Evolutionary conservation across 164 flowering plant species (phyloP).

Genomic region (Magnolia kwangsiensis): DNA sequence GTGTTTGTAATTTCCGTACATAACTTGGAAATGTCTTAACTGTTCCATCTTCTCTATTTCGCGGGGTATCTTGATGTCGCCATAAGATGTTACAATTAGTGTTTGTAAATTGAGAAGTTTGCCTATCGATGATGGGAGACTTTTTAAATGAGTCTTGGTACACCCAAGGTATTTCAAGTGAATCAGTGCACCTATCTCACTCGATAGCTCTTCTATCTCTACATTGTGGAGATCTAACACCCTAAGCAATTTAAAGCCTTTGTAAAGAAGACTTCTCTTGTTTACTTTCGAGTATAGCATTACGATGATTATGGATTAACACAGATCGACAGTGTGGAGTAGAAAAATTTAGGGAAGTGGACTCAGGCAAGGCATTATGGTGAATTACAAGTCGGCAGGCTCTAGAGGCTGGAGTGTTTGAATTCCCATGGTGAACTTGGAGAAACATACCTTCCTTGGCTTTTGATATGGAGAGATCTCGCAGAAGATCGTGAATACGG

Average conservation of each 20-base stretch:
- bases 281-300: too few species aligned
- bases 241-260: not conserved
- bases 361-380: not conserved
- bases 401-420: not conserved
- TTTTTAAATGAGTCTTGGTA: too few species aligned
- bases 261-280: not conserved
- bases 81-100: too few species aligned
- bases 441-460: not conserved
- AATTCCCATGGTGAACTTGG: not conserved
- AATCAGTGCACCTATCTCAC: too few species aligned
- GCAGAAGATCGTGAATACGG: not conserved
- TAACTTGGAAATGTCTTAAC: too few species aligned
- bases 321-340: not conserved
- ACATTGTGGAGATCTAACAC: not conserved
- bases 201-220: not conserved
- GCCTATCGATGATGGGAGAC: too few species aligned
- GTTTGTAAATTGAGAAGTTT: too few species aligned
- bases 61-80: too few species aligned
- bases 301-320: too few species aligned
- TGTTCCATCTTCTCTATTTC: too few species aligned
- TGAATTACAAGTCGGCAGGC: not conserved
- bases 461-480: not conserved
- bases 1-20: accelerated
- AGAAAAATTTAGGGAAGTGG: not conserved
- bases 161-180: too few species aligned